Evolutionary conservation across 495 filamentous ascomycete genomes (phyloP), one percentile per base, ranked within the genome.

Genomic region (Penicillium crystallinum): DNA sequence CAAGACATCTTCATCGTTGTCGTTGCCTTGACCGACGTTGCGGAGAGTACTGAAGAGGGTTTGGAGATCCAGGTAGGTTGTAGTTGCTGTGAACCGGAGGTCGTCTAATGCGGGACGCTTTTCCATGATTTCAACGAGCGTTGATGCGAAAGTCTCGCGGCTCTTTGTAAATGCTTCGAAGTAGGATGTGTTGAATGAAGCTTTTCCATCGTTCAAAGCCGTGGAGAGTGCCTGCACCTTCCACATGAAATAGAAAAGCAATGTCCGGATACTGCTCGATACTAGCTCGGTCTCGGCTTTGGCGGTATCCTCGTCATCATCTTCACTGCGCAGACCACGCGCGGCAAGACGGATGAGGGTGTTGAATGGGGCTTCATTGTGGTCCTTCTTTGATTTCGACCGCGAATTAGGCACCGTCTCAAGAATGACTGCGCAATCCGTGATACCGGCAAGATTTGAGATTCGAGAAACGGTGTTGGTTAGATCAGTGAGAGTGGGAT

Each of bases 201-300:
- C 65, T 36, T 70, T 74, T 7, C 69, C 72, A 6, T 67, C 56
- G 23, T 59, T 65, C 37, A 77, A 36, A 15, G 68, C 61, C n/a
- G 63, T 59, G 27, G 66, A 61, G 30, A 80, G 55, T 34, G 66
- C 65, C 39, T 83, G 82, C 8, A 89, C 78, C 56, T 91, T 91
- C 93, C 93, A 98, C 84, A 95, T 88, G 67, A 96, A 93, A 71
- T 96, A 97, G 72, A 91, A 89, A 21, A 91, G 71, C 19, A 87
- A 67, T 6, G 84, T 76, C 54, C 85, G 84, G 54, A 91, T 82
- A 17, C 89, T 85, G 49, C 80, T 84, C 9, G 76, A 74, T 6
- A 91, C 81, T 44, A 93, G 70, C 52, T 91, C 85, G 51, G 89
- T 84, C 62, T 95, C 91, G 8, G 85, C 70, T 36, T 78, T 80